Evolutionary conservation across 2,329 filamentous ascomycete species (phyloP), one percentile per base, ranked within the genome.

Genomic region (Tolypocladium nubicola): DNA sequence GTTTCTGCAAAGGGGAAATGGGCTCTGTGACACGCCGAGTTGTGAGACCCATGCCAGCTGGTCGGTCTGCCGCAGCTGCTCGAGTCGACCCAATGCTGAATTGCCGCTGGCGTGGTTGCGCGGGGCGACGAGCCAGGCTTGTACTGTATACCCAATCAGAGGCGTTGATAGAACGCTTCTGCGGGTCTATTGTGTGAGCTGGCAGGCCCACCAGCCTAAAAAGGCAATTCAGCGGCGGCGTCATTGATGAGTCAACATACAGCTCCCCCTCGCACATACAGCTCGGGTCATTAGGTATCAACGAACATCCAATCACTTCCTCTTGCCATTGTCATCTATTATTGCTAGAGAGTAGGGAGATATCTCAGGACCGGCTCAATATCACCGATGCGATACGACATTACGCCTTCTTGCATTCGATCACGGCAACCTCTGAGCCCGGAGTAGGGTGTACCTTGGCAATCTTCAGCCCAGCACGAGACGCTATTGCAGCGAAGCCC

Each of bases 391-490:
- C 41, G 41, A 16, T 13, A 19, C 23, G 16, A 8, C 21, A 10
- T 21, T 40, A 50, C 23, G 23, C 33, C 47, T 59, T 65, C 8
- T 40, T 50, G 30, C 63, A 64, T 53, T 65, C 64, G 10, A 66
- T 58, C 2, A 66, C 56, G 4, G 58, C 58, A 50, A 64, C 58
- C 11, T 58, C 58, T 3, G 58, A 53, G 1, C 59, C 49, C 8
- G 47, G 13, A 3, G 53, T 33, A 19, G 56, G 37, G 56, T 63
- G 53, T 14, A 68, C 60, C 38, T 62, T 58, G 16, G 59, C 53
- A n/a, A 72, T 64, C 56, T 45, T 60, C 41, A 72, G 55, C 8
- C 68, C 70, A 2, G 66, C 67, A 49, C 57, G 55, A 6, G 52
- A 55, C 3, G 64, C 58, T 10, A 73, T 54, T 1, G 58, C 23